phyloP scores from a whole-genome alignment of 306 rosid genomes.

The Corylus avellana region DNA sequence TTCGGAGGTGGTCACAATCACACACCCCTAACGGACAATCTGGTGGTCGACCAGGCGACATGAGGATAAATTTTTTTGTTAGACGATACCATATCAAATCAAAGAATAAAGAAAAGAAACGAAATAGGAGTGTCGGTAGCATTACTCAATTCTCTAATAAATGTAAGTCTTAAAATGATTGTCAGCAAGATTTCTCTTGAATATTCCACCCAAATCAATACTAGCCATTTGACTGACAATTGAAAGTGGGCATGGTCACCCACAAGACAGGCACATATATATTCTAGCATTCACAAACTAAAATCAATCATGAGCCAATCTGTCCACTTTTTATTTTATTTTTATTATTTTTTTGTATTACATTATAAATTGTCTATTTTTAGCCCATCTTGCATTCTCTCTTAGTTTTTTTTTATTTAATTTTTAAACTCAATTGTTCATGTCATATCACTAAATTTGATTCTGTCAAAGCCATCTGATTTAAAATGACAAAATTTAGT shows the following conservation, averaged over 20 bases:
- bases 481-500: not conserved
- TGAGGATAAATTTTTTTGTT: no score
- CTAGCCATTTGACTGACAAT: constrained; percentile 4
- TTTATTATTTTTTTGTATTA: not conserved
- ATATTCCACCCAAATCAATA: not conserved
- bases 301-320: not conserved
- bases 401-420: not conserved
- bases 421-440: not conserved
- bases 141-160: not conserved
- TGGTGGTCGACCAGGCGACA: no score
- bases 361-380: not conserved
- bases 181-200: not conserved
- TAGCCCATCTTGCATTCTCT: not conserved
- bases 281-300: not conserved
- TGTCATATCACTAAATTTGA: not conserved
- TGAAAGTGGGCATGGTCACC: constrained; percentile 1
- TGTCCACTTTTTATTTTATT: not conserved
- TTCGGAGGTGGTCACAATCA: no score
- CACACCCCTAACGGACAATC: no score
- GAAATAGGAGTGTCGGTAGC: no score
- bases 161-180: not conserved
- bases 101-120: not conserved
- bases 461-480: not conserved
- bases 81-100: no score
- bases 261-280: not conserved